phyloP scores from a whole-genome alignment of 2,329 filamentous ascomycete genomes.

The Colletotrichum musicola region DNA sequence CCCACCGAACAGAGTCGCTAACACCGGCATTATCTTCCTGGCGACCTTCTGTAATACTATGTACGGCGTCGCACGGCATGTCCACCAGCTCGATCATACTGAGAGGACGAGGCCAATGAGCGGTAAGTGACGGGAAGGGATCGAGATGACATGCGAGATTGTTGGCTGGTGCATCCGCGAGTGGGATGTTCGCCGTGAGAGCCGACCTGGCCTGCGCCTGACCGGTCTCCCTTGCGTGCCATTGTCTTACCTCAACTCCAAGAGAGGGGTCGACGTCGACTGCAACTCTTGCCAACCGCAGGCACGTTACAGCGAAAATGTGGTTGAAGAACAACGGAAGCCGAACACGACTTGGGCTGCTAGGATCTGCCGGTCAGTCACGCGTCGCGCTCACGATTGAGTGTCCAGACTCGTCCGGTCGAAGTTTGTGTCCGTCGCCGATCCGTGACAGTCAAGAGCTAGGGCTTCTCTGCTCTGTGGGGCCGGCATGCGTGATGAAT shows the following conservation, averaged over 20 bases:
- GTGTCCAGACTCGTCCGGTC: neutral
- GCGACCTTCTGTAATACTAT: too few relatives aligned
- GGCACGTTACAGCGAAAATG: conserved; percentile 16
- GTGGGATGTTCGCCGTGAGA: too few relatives aligned
- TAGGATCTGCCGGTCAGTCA: neutral
- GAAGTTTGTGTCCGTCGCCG: neutral
- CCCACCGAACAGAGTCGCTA: neutral
- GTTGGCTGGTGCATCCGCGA: neutral
- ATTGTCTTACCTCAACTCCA: conserved; percentile 4
- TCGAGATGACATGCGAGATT: conserved; percentile 22
- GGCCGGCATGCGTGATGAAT: conserved; percentile 4
- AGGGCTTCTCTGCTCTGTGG: too few relatives aligned
- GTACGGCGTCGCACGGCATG: conserved; percentile 11
- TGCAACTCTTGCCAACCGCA: conserved; percentile 13
- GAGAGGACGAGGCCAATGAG: neutral
- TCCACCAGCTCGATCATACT: neutral
- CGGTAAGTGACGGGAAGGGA: neutral
- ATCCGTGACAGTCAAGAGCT: neutral
- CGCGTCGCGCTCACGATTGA: neutral
- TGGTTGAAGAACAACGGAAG: neutral
- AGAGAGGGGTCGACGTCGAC: neutral
- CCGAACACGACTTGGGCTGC: neutral
- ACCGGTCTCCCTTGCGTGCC: conserved; percentile 18
- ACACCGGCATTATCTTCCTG: conserved; percentile 5
- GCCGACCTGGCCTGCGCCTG: neutral